Percentiles rank a stretch among this genome's conserved stretches.
Conservation (phyloP, 768 basidiomycete species). For the Melanogaster broomeanus region DNA sequence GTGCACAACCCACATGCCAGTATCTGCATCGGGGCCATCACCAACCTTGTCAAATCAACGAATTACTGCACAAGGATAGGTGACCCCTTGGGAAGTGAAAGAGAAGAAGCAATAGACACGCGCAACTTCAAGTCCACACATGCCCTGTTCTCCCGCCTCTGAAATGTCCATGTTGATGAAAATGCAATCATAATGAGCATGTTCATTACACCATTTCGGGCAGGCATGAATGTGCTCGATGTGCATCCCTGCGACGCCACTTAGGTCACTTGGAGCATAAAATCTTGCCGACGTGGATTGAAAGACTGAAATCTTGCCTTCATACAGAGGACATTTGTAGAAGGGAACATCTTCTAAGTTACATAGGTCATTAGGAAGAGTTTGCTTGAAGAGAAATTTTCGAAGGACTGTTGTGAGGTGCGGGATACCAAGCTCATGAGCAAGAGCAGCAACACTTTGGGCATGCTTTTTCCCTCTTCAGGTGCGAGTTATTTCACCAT, state of each 20-base stretch:
- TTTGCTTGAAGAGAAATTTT: neutral
- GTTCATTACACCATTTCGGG: slow-evolving; percentile 16
- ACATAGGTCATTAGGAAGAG: slow-evolving; percentile 5
- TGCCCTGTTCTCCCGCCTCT: slow-evolving; percentile 9
- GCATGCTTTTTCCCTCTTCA: neutral
- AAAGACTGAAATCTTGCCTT: slow-evolving; percentile 11
- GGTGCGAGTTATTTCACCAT: too few relatives aligned
- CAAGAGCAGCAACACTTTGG: neutral
- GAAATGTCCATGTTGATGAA: slow-evolving; percentile 14
- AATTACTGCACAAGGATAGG: slow-evolving; percentile 24
- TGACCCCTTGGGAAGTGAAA: slow-evolving; percentile 4
- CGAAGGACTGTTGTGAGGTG: neutral
- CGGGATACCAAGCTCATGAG: neutral
- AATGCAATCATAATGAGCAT: slow-evolving; percentile 19
- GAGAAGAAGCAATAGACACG: slow-evolving; percentile 25
- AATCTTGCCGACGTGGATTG: slow-evolving; percentile 22
- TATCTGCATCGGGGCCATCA: slow-evolving; percentile 21
- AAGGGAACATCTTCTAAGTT: slow-evolving; percentile 5
- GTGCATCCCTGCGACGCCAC: slow-evolving; percentile 26
- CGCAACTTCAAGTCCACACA: slow-evolving; percentile 20
- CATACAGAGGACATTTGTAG: neutral
- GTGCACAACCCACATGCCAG: slow-evolving; percentile 31
- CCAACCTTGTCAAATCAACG: slow-evolving; percentile 21
- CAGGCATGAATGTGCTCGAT: slow-evolving; percentile 19
- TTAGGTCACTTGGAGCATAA: slow-evolving; percentile 29